Conservation (phyloP, 495 filamentous ascomycete species). For the Aspergillus sclerotioniger region DNA sequence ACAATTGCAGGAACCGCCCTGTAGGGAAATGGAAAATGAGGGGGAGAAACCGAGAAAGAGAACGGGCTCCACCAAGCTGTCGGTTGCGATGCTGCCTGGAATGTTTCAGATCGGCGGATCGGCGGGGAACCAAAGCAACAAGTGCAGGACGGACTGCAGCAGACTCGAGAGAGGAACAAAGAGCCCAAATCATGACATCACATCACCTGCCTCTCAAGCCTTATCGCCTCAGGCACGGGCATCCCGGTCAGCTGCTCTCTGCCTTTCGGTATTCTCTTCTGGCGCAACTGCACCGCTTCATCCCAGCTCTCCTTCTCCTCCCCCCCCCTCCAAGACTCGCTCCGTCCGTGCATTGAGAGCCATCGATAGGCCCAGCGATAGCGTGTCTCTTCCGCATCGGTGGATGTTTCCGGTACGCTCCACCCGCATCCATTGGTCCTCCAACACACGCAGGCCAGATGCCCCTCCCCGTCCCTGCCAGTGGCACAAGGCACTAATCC, state of each 20-base stretch:
- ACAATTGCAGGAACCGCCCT: neutral
- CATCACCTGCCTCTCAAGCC: neutral
- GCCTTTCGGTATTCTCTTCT: neutral
- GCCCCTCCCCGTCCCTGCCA: neutral
- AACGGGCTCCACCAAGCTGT: conserved; percentile 1
- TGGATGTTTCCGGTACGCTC: neutral
- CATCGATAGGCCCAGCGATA: too few species aligned
- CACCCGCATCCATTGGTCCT: neutral
- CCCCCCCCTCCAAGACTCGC: too few species aligned
- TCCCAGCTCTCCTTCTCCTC: too few species aligned
- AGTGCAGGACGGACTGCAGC: too few species aligned
- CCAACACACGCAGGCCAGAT: neutral
- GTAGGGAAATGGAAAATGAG: neutral
- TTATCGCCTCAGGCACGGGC: neutral
- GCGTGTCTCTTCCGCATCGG: neutral
- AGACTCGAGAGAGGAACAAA: too few species aligned
- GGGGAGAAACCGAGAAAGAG: neutral
- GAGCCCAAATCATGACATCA: neutral
- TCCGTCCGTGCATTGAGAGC: neutral
- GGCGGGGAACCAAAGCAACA: neutral
- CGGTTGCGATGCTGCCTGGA: conserved; percentile 1
- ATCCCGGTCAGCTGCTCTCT: neutral
- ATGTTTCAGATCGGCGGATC: conserved; percentile 2
- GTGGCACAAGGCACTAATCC: neutral
- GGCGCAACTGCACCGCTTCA: too few species aligned